A percentile compares a stretch with the other conserved stretches of the same genome.
These are phyloP conservation scores for Vaccinium myrtillus DNA, from an alignment of 148 eudicot genomes.

Conservation along the genomic window DNA sequence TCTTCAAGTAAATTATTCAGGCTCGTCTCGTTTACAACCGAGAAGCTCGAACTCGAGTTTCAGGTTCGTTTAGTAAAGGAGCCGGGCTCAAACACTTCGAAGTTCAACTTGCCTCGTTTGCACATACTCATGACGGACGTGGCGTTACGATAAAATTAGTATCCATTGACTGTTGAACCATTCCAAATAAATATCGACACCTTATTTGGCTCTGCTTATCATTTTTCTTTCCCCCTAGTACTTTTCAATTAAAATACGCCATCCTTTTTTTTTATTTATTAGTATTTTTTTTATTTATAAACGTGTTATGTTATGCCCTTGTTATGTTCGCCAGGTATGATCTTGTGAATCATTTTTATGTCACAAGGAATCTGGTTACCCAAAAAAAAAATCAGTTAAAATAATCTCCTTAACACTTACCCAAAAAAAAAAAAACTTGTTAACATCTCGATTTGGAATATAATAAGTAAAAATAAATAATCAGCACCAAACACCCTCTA, in stretches of 20 bases:
- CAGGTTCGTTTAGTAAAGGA: too few species aligned
- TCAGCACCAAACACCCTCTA: too few species aligned
- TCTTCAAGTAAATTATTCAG: too few species aligned
- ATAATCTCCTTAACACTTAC: background rate
- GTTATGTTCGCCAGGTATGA: background rate
- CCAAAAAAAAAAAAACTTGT: background rate
- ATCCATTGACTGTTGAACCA: background rate
- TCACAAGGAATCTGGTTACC: slow-evolving; percentile 7
- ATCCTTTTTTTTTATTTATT: too few species aligned
- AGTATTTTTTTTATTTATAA: too few species aligned
- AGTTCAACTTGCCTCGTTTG: too few species aligned
- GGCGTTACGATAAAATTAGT: background rate
- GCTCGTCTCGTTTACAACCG: too few species aligned
- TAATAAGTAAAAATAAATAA: background rate
- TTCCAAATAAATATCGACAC: background rate
- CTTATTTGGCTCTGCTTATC: background rate
- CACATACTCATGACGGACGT: background rate
- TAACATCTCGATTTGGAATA: background rate
- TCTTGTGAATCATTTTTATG: background rate
- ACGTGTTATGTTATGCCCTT: background rate
- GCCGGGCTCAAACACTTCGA: too few species aligned
- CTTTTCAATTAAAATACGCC: too few species aligned
- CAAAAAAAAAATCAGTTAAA: too few species aligned
- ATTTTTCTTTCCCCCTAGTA: background rate
- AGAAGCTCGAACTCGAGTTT: too few species aligned